Evolutionary conservation across 345 rosid species (phyloP), one percentile per base, ranked within the genome.

Genomic region (Eutrema yunnanense): DNA sequence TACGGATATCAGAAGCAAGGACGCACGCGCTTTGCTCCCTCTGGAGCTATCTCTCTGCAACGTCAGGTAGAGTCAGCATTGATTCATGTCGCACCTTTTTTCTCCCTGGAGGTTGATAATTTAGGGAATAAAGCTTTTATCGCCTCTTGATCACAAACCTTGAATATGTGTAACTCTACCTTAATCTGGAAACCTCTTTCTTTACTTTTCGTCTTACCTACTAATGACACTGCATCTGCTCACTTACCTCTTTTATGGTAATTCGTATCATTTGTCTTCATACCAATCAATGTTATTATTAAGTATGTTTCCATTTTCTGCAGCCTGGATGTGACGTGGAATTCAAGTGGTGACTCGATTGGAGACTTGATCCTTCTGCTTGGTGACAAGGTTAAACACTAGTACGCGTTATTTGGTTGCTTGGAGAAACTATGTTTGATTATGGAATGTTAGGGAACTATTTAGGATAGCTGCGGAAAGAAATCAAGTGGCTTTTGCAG

Each of bases 251-350:
- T 64, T 48, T 6, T 64, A 6, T 34, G n/a, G 56, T 65, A 6
- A 19, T 16, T 42, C 50, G 9, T 57, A 16, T 16, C 44, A 5
- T 22, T 11, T 61, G 12, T 33, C n/a, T 69, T 19, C 62, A 41
- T 72, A 9, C 42, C 46, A 33, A 57, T 58, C 26, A 55, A 62
- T 62, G 40, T 62, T n/a, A 12, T 62, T 29, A 53, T 32, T 9
- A 49, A 13, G 36, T 29, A 32, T 62, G 9, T 50, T 72, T 60
- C 12, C 49, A 55, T 33, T 22, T 43, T 67, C 62, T 47, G 60
- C 79, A 90, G 96, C 72, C 3, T 73, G 61, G 83, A 82, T 52
- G 83, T 89, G 78, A 77, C 33, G 22, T 92, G 97, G 97, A 84
- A 82, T 74, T 84, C 89, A 19, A 80, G 66, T 59, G 84, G 80